Base-by-base conservation (phyloP, 345 rosid species). In the Pelargonium nanum region DNA sequence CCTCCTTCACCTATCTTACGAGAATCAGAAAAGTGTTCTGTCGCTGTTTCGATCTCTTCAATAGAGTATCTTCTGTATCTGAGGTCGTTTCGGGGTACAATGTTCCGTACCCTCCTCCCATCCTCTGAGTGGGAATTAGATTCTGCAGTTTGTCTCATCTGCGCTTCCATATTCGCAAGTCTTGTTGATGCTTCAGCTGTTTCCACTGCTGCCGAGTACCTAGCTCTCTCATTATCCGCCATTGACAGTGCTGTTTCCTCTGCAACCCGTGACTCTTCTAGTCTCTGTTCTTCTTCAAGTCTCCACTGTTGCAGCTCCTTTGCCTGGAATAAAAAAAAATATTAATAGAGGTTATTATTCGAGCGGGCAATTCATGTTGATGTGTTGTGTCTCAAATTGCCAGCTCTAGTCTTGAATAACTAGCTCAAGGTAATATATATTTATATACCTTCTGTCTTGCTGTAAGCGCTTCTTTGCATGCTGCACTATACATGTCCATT, bases 1-100 rank as follows among this genome's bases (percentile, higher is more conserved):
- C 99, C 99, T 40, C 99, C 99, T 82, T 89, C 97, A 0, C 97
- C 97, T 6, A 93, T 83, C 79, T 84, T 85, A 62, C 62, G 74
- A 26, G 81, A 69, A 15, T 53, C 55, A 4, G 75, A 24, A 24
- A 93, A 93, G 74, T 28, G 65, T 26, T 82, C 73, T 5, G 99
- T 93, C 13, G 96, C 97, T 56, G 64, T 58, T 74, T 93, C 96
- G 54, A 93, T 81, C 72, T 89, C 97, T 22, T 86, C 90, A 16
- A 84, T 84, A 2, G 56, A 64, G 70, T 93, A 93, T 74, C 85
- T 81, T 65, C 96, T 76, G 58, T 82, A 89, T 70, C 89, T 81
- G 40, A 81, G 44, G 51, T 66, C 76, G 32, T 65, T 53, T 10
- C 53, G 60, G 19, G 71, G 58, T 34, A 80, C 58, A 55, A 62